Percentiles rank a stretch among this genome's conserved stretches.
phyloP scores from a whole-genome alignment of 805 yeast genomes.

The Metschnikowia bowlesiae region DNA sequence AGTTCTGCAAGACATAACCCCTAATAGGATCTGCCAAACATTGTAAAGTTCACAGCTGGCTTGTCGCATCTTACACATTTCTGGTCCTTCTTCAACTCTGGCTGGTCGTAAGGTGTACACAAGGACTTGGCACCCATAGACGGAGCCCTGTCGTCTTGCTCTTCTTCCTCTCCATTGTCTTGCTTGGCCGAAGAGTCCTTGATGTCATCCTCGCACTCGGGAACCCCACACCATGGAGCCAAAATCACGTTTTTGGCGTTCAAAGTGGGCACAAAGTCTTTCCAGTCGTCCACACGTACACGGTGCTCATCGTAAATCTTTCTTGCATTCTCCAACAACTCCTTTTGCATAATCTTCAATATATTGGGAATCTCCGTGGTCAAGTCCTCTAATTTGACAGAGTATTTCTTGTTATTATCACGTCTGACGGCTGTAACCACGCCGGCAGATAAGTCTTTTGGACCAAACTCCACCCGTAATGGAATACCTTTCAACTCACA shows the following conservation, averaged over 20 bases:
- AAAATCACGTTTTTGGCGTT: constrained; percentile 86
- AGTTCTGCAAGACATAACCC: not conserved
- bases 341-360: constrained; percentile 76
- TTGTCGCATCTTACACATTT: constrained; percentile 83
- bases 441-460: constrained; percentile 80
- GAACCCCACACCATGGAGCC: constrained; percentile 96
- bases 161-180: constrained; percentile 76
- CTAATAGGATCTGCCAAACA: constrained; percentile 96
- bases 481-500: constrained; percentile 97
- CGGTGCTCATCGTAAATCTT: constrained; percentile 79
- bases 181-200: constrained; percentile 84
- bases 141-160: constrained; percentile 93
- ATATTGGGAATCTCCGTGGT: constrained; percentile 66
- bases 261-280: constrained; percentile 87
- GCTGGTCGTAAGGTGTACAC: constrained; percentile 95
- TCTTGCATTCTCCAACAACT: constrained; percentile 74
- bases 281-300: constrained; percentile 76
- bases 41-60: constrained; percentile 75
- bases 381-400: constrained; percentile 61
- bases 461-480: constrained; percentile 91
- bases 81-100: constrained; percentile 69
- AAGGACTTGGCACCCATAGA: constrained; percentile 98
- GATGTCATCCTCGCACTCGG: constrained; percentile 94
- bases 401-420: constrained; percentile 74
- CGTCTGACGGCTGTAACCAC: constrained; percentile 90